phyloP scores from a whole-genome alignment of 345 rosid genomes.

The Cardamine occulta region DNA sequence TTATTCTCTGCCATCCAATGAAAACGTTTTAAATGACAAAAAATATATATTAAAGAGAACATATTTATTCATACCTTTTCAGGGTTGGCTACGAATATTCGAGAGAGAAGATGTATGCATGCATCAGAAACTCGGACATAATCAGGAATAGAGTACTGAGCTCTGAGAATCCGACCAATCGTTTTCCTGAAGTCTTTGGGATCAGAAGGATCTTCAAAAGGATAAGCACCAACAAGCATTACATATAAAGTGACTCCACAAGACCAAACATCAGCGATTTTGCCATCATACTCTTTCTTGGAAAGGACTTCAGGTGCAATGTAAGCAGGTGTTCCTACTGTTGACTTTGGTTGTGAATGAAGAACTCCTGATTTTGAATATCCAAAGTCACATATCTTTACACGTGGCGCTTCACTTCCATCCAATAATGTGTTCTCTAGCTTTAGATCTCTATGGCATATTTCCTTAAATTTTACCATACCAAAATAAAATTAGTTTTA shows the following conservation, averaged over 20 bases:
- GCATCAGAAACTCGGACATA: constrained; percentile 63
- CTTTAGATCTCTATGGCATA: constrained; percentile 75
- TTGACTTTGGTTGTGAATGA: constrained; percentile 79
- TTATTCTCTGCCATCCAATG: constrained; percentile 30
- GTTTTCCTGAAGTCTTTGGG: constrained; percentile 62
- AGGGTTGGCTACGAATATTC: constrained; percentile 61
- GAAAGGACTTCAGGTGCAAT: constrained; percentile 73
- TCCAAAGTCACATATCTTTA: constrained; percentile 75
- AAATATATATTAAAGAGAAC: background rate
- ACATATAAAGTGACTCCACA: constrained; percentile 68
- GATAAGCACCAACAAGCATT: constrained; percentile 68
- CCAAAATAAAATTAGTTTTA: background rate
- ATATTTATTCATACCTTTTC: constrained; percentile 50
- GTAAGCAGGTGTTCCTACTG: constrained; percentile 77
- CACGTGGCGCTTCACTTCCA: constrained; percentile 64
- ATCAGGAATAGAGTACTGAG: constrained; percentile 65
- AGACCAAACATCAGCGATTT: constrained; percentile 72
- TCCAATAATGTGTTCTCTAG: constrained; percentile 76
- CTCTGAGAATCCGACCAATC: constrained; percentile 50
- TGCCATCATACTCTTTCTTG: constrained; percentile 65
- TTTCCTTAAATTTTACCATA: constrained; percentile 47
- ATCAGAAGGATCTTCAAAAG: constrained; percentile 63
- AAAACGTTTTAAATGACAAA: background rate
- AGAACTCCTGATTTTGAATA: constrained; percentile 74
- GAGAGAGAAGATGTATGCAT: constrained; percentile 62